A percentile compares a stretch with the other conserved stretches of the same genome.
These are phyloP conservation scores for Amylocarpus encephaloides DNA, from an alignment of 2,329 filamentous ascomycete genomes.

Conservation along the genomic window DNA sequence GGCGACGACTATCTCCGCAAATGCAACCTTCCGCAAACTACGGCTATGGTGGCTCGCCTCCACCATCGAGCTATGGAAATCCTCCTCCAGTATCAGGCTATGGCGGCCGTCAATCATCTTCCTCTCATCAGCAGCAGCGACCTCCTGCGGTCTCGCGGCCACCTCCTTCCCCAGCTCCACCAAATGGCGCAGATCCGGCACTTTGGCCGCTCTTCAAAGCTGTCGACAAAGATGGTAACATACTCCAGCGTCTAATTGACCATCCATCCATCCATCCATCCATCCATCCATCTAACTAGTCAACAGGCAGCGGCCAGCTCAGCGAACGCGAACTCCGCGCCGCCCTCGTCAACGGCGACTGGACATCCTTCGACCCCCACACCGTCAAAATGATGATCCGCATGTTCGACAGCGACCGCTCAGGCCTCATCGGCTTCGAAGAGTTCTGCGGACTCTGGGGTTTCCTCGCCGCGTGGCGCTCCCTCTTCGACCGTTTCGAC, in stretches of 20 bases:
- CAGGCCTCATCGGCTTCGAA: constrained; percentile 83
- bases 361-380: constrained; percentile 84
- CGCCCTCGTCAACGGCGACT: constrained; percentile 94
- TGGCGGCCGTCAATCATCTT: constrained; percentile 29
- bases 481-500: constrained; percentile 93
- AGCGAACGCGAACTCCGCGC: constrained; percentile 81
- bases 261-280: background rate
- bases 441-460: constrained; percentile 97
- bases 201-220: constrained; percentile 82
- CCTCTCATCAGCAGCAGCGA: constrained; percentile 36
- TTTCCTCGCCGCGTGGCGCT: constrained; percentile 89
- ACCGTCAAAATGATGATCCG: constrained; percentile 99
- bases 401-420: constrained; percentile 95
- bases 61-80: constrained; percentile 36
- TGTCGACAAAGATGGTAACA: constrained; percentile 75
- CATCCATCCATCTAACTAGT: constrained; percentile 10
- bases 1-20: constrained; percentile 22
- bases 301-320: constrained; percentile 66
- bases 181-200: constrained; percentile 56
- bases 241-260: background rate
- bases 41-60: constrained; percentile 30
- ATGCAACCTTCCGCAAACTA: constrained; percentile 23
- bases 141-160: constrained; percentile 54
- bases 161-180: constrained; percentile 56
- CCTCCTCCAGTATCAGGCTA: constrained; percentile 37